A percentile compares a stretch with the other conserved stretches of the same genome.
Evolutionary conservation across 345 rosid genomes (phyloP).

Genomic region (Brassica juncea): DNA sequence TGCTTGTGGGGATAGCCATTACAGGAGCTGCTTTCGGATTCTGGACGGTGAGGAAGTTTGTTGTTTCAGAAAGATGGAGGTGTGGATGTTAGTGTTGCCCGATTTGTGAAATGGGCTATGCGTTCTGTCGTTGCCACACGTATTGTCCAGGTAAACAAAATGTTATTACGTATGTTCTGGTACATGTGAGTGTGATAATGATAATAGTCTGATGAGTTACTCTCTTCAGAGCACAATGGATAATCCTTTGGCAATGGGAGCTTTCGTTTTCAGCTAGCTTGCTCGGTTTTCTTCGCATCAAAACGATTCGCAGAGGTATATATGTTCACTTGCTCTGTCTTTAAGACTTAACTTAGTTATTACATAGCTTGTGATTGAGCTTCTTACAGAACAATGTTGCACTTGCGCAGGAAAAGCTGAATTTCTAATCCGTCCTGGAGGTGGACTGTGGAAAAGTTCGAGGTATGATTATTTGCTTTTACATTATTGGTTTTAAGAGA

Average conservation of each 20-base stretch:
- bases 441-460: neutral
- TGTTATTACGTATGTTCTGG: neutral
- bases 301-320: neutral
- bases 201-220: neutral
- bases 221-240: constrained; percentile 68
- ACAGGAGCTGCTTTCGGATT: constrained; percentile 92
- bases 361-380: too few species aligned
- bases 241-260: constrained; percentile 53
- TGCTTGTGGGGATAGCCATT: constrained; percentile 43
- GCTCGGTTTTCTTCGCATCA: too few species aligned
- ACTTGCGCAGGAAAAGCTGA: neutral
- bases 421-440: too few species aligned
- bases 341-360: neutral
- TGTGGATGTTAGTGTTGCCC: constrained; percentile 77
- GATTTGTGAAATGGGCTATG: constrained; percentile 93
- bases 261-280: constrained; percentile 36
- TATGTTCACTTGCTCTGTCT: neutral
- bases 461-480: constrained; percentile 27
- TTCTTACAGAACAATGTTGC: neutral
- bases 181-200: neutral
- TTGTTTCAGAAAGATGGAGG: constrained; percentile 70
- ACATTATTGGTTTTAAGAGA: neutral
- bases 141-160: constrained; percentile 62
- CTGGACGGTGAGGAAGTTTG: constrained; percentile 88
- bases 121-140: constrained; percentile 68